These are phyloP conservation scores for Hypoxylon fuscum DNA, from an alignment of 495 filamentous ascomycete species.

Conservation along the genomic window DNA sequence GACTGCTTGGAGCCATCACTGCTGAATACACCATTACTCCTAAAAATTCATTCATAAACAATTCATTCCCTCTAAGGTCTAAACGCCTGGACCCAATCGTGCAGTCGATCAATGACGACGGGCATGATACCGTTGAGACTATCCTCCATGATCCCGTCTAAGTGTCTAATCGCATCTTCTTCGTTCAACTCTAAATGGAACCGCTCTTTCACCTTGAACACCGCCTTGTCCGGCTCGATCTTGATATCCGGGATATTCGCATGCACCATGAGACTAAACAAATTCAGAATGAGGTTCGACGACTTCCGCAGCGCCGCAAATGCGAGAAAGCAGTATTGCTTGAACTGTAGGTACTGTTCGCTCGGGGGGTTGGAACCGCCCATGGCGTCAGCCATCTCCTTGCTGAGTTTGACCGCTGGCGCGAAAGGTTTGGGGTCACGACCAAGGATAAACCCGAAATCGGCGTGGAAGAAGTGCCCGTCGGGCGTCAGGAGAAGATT, in stretches of 20 bases:
- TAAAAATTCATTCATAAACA: neutral
- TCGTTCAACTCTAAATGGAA: conserved; percentile 93
- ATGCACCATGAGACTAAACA: conserved; percentile 97
- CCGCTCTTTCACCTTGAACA: conserved; percentile 91
- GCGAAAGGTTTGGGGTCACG: conserved; percentile 98
- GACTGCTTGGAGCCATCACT: neutral
- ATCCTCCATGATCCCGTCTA: conserved; percentile 88
- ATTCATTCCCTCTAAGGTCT: conserved; percentile 62
- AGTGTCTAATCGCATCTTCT: conserved; percentile 88
- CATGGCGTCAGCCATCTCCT: conserved; percentile 99
- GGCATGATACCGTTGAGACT: conserved; percentile 88
- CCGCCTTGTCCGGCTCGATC: conserved; percentile 90
- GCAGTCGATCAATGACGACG: conserved; percentile 92
- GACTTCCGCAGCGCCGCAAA: conserved; percentile 91
- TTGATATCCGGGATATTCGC: conserved; percentile 96
- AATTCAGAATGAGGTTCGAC: conserved; percentile 89
- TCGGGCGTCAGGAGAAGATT: conserved; percentile 92
- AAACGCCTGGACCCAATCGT: conserved; percentile 93
- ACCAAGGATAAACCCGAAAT: conserved; percentile 97
- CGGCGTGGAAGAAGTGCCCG: conserved; percentile 97
- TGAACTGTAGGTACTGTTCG: conserved; percentile 84
- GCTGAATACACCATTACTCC: neutral
- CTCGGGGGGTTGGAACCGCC: conserved; percentile 73
- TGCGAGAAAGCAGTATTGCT: conserved; percentile 94
- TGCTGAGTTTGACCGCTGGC: conserved; percentile 94